These are phyloP conservation scores for Psilocybe sp. DNA, from an alignment of 768 basidiomycete genomes.

Conservation along the genomic window DNA sequence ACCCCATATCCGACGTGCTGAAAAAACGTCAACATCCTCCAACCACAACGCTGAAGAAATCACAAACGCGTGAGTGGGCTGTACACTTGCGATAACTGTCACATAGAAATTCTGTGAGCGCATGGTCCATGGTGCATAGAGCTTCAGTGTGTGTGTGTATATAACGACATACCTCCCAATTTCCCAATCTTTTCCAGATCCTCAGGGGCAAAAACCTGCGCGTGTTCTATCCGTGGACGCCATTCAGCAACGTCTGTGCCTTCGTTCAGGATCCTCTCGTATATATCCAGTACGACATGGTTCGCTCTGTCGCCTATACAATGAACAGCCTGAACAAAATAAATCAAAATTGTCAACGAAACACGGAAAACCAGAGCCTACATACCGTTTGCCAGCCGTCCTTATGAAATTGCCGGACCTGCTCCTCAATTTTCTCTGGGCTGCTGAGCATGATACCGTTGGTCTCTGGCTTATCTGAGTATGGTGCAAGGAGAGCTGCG, in stretches of 20 bases:
- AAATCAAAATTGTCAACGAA: not conserved
- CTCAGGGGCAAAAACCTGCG: slow-evolving; percentile 74
- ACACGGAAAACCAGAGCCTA: not conserved
- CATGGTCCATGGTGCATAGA: too few species aligned
- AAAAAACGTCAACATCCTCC: not conserved
- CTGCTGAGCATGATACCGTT: slow-evolving; percentile 66
- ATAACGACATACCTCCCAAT: slow-evolving; percentile 64
- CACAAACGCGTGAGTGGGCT: slow-evolving; percentile 86
- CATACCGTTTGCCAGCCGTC: slow-evolving; percentile 85
- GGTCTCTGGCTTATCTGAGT: slow-evolving; percentile 73
- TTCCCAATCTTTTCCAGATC: slow-evolving; percentile 70
- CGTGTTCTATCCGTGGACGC: slow-evolving; percentile 88
- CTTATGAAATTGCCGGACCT: slow-evolving; percentile 62
- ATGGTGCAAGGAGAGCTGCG: slow-evolving; percentile 83
- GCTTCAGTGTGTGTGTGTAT: too few species aligned
- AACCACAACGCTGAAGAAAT: not conserved
- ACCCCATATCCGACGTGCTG: slow-evolving; percentile 89
- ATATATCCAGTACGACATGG: slow-evolving; percentile 77
- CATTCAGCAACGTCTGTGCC: slow-evolving; percentile 39
- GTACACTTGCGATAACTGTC: slow-evolving; percentile 87
- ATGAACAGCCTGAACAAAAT: slow-evolving; percentile 69
- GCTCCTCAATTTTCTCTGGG: slow-evolving; percentile 46
- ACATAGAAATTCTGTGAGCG: not conserved
- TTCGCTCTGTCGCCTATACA: slow-evolving; percentile 91
- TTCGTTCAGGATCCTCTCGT: slow-evolving; percentile 56